Conservation (phyloP, 495 filamentous ascomycete species). For the Astrothelium subdiscretum region DNA sequence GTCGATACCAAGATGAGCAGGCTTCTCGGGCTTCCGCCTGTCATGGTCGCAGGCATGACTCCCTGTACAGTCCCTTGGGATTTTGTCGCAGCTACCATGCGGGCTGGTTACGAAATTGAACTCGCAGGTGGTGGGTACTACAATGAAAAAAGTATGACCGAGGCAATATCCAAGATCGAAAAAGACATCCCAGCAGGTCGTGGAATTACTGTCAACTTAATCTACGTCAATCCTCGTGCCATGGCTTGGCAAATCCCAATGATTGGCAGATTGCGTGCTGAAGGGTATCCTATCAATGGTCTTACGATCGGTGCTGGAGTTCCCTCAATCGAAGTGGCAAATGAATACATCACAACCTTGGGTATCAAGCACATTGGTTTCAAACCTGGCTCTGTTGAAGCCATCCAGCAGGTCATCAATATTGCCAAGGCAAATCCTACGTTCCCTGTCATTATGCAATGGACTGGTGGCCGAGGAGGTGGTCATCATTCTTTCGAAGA, state of each 20-base stretch:
- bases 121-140: constrained; percentile 89
- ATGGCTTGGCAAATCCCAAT: constrained; percentile 98
- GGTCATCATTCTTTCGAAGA: constrained; percentile 94
- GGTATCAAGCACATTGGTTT: constrained; percentile 90
- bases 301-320: constrained; percentile 91
- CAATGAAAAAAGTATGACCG: constrained; percentile 79
- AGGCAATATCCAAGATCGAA: constrained; percentile 81
- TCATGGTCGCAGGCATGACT: constrained; percentile 96
- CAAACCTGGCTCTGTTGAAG: constrained; percentile 85
- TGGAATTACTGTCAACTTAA: constrained; percentile 87
- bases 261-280: constrained; percentile 67
- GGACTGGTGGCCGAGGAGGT: constrained; percentile 89
- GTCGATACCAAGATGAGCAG: constrained; percentile 98
- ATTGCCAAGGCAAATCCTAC: constrained; percentile 82
- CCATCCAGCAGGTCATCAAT: constrained; percentile 81
- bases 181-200: constrained; percentile 77
- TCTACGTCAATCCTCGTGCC: constrained; percentile 90
- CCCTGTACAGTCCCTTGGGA: constrained; percentile 90
- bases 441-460: constrained; percentile 85
- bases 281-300: constrained; percentile 88
- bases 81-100: constrained; percentile 92
- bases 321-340: constrained; percentile 84
- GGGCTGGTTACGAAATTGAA: constrained; percentile 88
- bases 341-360: constrained; percentile 89
- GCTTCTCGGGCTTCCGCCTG: constrained; percentile 72